Base-by-base conservation (phyloP, 805 yeast genomes). In the Zygosaccharomyces bailii region DNA sequence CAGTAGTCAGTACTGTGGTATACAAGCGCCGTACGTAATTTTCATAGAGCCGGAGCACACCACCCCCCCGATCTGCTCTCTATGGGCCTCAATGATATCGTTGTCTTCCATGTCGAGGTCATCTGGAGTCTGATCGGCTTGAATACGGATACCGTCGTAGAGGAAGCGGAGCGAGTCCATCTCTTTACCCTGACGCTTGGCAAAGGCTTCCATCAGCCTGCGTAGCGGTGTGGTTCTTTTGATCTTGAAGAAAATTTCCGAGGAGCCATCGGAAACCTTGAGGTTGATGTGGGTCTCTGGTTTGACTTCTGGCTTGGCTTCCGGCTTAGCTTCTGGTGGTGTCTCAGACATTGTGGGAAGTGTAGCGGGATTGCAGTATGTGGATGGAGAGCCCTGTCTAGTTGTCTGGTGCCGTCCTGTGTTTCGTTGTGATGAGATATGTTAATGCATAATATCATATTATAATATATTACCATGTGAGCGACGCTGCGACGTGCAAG, bases 151-250 rank as follows among this genome's bases (percentile, higher is more conserved):
- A 52, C 99, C 99, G 54, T 93, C 99, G 63, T 83, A 83, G 60
- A 93, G 73, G 66, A 93, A 93, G 67, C 98, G 80, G 65, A 93
- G 72, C 41, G 91, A 79, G 55, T 78, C 80, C 61, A 84, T 70
- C 52, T 84, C 80, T 66, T 91, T 91, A 34, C 98, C 98, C 63
- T 91, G 96, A 74, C 99, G 86, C 71, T 90, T 90, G 66, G 98
- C 95, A 67, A 91, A 93, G 9, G 97, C 96, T 61, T 91, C 98
- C 89, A 93, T 91, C 59, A 93, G 80, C 71, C 96, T 86, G 67
- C 80, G 86, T 74, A 93, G 77, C 38, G 91, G 96, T 4, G 99
- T 93, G 32, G 90, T 76, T 69, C 86, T 79, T 72, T 90, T 89
- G 68, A 93, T 91, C 68, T 91, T 90, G 82, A 93, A 93, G 67